Evolutionary conservation across 257 asterid species (phyloP).

Genomic region (Schizonepeta tenuifolia): DNA sequence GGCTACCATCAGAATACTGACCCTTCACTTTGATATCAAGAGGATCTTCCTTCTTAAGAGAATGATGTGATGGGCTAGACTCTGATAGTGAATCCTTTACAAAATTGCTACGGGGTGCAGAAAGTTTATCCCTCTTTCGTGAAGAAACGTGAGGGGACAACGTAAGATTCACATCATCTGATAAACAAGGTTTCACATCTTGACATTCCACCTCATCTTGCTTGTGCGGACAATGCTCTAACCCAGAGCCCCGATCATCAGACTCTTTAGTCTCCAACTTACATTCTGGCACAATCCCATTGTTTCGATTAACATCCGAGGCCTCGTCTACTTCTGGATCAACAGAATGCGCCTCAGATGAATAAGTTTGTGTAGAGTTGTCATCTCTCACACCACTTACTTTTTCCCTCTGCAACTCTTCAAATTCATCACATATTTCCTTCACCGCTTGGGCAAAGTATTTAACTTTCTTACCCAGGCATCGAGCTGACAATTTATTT

Average conservation of each 20-base stretch:
- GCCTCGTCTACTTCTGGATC: conserved; percentile 51
- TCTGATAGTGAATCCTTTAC: conserved; percentile 41
- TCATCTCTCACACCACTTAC: conserved; percentile 52
- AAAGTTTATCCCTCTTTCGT: conserved; percentile 42
- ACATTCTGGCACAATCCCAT: conserved; percentile 32
- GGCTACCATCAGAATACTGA: conserved; percentile 40
- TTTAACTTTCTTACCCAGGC: conserved; percentile 67
- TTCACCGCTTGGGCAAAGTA: conserved; percentile 76
- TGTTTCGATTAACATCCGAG: conserved; percentile 38
- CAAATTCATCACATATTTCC: conserved; percentile 81
- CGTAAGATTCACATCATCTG: conserved; percentile 40
- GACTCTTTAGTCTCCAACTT: conserved; percentile 46
- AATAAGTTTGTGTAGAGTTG: conserved; percentile 42
- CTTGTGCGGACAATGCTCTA: conserved; percentile 53
- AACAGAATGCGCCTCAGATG: conserved; percentile 42
- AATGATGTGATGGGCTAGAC: conserved; percentile 36
- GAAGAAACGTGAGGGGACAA: conserved; percentile 38
- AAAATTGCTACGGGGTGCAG: conserved; percentile 35
- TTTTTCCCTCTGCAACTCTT: conserved; percentile 54
- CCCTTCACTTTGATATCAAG: conserved; percentile 41
- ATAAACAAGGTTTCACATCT: conserved; percentile 38
- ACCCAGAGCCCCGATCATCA: conserved; percentile 42
- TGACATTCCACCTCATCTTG: conserved; percentile 44
- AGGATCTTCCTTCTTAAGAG: conserved; percentile 41
- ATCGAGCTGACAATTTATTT: conserved; percentile 65